Evolutionary conservation across 2,329 filamentous ascomycete species (phyloP).

Genomic region (Aspergillus costaricaensis): DNA sequence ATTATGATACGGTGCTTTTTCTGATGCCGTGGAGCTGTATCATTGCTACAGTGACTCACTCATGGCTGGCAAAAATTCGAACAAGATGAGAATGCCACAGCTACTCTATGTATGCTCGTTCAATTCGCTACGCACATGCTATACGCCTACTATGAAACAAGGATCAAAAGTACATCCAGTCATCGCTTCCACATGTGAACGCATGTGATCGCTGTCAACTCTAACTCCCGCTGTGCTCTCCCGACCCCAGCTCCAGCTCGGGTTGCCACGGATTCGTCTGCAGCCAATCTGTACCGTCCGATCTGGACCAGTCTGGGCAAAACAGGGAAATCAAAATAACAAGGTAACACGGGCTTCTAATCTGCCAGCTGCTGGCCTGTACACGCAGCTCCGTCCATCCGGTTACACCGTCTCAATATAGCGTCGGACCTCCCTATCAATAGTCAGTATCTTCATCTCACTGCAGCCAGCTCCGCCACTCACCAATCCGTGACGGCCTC

Average conservation of each 20-base stretch:
- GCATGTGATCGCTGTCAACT: constrained; percentile 2
- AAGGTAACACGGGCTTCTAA: not conserved
- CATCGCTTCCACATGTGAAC: constrained; percentile 3
- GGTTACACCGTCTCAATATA: constrained; percentile 73
- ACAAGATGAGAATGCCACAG: too few relatives aligned
- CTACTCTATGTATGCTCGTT: too few relatives aligned
- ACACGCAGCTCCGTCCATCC: not conserved
- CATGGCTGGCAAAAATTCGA: too few relatives aligned
- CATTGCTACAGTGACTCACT: too few relatives aligned
- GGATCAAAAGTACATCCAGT: not conserved
- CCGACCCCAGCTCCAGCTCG: constrained; percentile 5
- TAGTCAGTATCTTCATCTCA: constrained; percentile 19
- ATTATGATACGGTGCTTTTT: not conserved
- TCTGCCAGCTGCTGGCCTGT: not conserved
- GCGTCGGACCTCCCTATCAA: constrained; percentile 68
- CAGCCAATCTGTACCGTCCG: not conserved
- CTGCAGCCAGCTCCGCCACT: constrained; percentile 46
- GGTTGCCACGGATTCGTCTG: too few relatives aligned
- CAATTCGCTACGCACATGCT: not conserved
- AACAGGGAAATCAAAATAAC: not conserved
- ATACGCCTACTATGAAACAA: not conserved
- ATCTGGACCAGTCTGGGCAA: not conserved
- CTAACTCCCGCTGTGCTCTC: constrained; percentile 6
- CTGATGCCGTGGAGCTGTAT: too few relatives aligned
- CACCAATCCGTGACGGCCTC: constrained; percentile 97